Base-by-base conservation (phyloP, 495 filamentous ascomycete genomes). In the Pyrenula aspistea region DNA sequence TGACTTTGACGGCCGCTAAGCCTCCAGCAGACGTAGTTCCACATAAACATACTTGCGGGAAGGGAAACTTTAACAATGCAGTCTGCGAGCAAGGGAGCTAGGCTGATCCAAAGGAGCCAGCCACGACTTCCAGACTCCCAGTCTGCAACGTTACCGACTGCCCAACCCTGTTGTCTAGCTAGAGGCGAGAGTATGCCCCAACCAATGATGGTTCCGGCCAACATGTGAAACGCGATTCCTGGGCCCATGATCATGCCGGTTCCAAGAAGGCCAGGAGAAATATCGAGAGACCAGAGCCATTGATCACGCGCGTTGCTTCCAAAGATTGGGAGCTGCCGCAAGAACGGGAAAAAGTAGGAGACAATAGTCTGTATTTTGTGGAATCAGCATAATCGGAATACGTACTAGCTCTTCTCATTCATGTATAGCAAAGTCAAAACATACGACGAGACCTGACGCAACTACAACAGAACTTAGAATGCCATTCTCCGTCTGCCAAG, bases 251-350 rank as follows among this genome's bases (percentile, higher is more conserved):
- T 82, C 57, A 83, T 79, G 2, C 79, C 79, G 61, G 81, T 78
- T 1, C 92, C 93, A 22, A 96, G 81, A 65, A 97, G 97, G 23
- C 94, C 93, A 23, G 94, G 85, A 49, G 87, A 93, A 3, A 93
- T 93, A 58, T 98, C 97, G 12, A 98, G 76, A 20, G 87, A 92
- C 93, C 93, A 98, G 2, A 97, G 76, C 92, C 92, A 98, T 21
- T 83, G 82, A 15, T 75, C 67, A 0, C 90, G 91, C 8, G 94
- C 77, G 4, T 77, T 67, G 1, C 78, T 67, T 0, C 93, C 93
- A 61, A 97, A 87, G 42, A 98, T 74, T 2, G 94, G 93, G 36
- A 98, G 73, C 60, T 88, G 83, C 20, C 89, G 84, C 23, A 96
- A 71, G 36, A 91, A 73, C 0, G 93, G 94, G 25, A 96, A 77